Conservation (phyloP, 179 eudicot species). For the Spergularia azorica region DNA sequence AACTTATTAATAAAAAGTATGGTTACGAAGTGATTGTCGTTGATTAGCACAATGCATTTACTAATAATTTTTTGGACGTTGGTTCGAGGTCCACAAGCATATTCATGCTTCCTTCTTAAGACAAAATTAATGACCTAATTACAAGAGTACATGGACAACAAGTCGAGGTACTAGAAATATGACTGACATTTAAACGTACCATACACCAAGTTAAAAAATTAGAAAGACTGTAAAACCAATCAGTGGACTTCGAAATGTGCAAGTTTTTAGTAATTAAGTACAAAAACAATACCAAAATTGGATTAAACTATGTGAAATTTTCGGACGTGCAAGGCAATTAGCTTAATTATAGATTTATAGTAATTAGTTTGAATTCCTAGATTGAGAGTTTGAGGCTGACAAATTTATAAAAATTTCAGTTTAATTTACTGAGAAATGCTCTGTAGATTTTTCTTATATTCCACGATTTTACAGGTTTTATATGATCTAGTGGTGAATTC, state of each 20-base stretch:
- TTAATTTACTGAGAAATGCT: background rate
- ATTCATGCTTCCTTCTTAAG: slow-evolving; percentile 35
- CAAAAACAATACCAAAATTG: background rate
- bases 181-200: background rate
- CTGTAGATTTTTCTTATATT: slow-evolving; percentile 7
- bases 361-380: background rate
- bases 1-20: slow-evolving; percentile 6
- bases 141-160: background rate
- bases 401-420: background rate
- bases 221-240: no score
- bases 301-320: background rate
- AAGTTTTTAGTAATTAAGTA: background rate
- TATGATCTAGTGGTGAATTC: background rate
- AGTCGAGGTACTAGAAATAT: background rate
- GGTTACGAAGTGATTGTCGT: slow-evolving; percentile 36
- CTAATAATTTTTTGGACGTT: slow-evolving; percentile 19
- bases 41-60: slow-evolving; percentile 30
- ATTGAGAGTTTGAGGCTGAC: no score
- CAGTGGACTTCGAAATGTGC: slow-evolving; percentile 18
- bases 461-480: background rate
- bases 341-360: background rate
- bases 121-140: slow-evolving; percentile 23
- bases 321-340: slow-evolving; percentile 15
- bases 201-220: no score
- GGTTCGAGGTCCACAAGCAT: slow-evolving; percentile 22